These are phyloP conservation scores for Solanum tacnaense DNA, from an alignment of 257 asterid species.

Conservation along the genomic window DNA sequence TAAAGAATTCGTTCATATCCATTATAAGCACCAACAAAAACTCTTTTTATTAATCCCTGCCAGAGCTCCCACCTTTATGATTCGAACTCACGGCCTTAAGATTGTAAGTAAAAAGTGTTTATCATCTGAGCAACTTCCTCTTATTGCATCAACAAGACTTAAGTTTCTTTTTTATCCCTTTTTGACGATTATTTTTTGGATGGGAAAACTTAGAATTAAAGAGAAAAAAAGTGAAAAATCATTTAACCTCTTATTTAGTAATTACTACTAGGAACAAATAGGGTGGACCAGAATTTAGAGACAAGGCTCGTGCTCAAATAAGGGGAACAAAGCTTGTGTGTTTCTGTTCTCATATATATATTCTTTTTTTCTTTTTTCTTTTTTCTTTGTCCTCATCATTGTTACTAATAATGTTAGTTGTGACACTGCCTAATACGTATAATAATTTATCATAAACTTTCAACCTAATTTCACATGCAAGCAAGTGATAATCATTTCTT, in stretches of 20 bases:
- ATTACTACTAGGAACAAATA: neutral
- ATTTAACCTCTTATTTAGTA: neutral
- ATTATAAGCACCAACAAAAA: no score
- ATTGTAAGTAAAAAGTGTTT: neutral
- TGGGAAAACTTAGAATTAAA: neutral
- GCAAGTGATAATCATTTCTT: neutral
- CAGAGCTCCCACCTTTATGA: no score
- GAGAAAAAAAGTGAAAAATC: neutral
- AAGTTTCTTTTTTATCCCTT: neutral
- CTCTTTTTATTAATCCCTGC: rapidly evolving
- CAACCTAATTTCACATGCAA: neutral
- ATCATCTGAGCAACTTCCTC: neutral
- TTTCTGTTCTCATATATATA: neutral
- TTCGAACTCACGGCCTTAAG: no score
- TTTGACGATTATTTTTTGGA: neutral
- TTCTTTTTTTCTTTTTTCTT: neutral
- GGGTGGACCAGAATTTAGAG: neutral
- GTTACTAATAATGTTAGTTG: neutral
- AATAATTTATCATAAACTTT: neutral
- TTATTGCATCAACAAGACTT: neutral
- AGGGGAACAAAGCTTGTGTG: neutral
- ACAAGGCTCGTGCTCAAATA: neutral
- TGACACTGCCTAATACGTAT: neutral
- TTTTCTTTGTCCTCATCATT: neutral
- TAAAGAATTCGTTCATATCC: neutral